Percentiles rank a stretch among this genome's conserved stretches.
These are phyloP conservation scores for Macrocybe gigantea DNA, from an alignment of 768 basidiomycete genomes.

Conservation along the genomic window DNA sequence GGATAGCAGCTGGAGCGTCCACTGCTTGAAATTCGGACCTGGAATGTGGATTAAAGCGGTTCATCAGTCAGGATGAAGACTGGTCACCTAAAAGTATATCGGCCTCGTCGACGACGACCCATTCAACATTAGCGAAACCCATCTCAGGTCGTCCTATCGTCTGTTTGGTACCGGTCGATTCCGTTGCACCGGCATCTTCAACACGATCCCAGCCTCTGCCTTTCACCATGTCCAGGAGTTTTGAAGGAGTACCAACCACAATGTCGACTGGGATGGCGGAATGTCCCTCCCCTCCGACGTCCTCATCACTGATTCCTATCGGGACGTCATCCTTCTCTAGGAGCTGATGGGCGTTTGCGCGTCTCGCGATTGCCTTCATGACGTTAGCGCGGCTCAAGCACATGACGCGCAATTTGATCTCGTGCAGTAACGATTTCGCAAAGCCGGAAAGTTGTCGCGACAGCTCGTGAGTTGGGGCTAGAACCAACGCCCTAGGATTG, in stretches of 20 bases:
- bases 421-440: slow-evolving; percentile 71
- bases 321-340: slow-evolving; percentile 21
- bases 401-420: slow-evolving; percentile 68
- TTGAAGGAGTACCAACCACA: slow-evolving; percentile 59
- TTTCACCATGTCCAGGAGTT: slow-evolving; percentile 52
- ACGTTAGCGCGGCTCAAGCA: slow-evolving; percentile 64
- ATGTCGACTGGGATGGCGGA: slow-evolving; percentile 36
- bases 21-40: slow-evolving; percentile 82
- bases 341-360: slow-evolving; percentile 47
- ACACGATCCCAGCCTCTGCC: slow-evolving; percentile 45
- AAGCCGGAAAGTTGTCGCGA: slow-evolving; percentile 71
- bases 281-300: slow-evolving; percentile 9
- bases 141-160: slow-evolving; percentile 44
- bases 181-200: slow-evolving; percentile 15
- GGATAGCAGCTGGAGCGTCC: slow-evolving; percentile 63
- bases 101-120: slow-evolving; percentile 90
- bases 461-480: slow-evolving; percentile 89
- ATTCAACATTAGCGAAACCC: slow-evolving; percentile 68
- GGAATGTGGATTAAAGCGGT: neutral
- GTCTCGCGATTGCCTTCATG: slow-evolving; percentile 20
- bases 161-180: slow-evolving; percentile 17
- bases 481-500: slow-evolving; percentile 72
- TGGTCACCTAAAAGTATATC: slow-evolving; percentile 81
- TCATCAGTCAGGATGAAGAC: neutral
- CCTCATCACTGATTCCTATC: slow-evolving; percentile 1